Base-by-base conservation (phyloP, 148 eudicot species). In the Euryodendron excelsum region DNA sequence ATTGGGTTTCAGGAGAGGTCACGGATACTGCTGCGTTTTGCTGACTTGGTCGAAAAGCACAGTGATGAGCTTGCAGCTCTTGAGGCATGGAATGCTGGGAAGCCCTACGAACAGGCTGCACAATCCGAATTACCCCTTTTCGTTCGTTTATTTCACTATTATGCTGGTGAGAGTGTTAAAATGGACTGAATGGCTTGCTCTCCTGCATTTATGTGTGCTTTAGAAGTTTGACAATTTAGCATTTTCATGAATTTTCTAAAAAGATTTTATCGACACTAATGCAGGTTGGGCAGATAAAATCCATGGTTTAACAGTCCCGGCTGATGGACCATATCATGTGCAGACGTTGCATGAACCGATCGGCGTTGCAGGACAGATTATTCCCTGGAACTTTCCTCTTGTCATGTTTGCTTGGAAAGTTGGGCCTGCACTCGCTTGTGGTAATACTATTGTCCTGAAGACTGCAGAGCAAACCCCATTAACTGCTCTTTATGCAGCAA, bases 71-170 rank as follows among this genome's bases (percentile, higher is more conserved):
- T 90, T 52, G 90, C 93, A 36, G 86, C 90, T 14, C 81, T 90
- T 9, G 93, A 90, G 85, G 79, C 88, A 37, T 90, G 93, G 93
- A 78, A 90, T 60, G 85, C 76, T 72, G 93, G 93, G 41, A 90
- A 90, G 84, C 87, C 86, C 76, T 87, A 80, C 69, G 82, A 79
- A 60, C 93, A 90, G 69, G 76, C 87, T 44, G 70, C 76, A n/a
- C 72, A 62, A 33, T 62, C 69, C 5, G 93, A 90, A 61, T 7
- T 90, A 28, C 93, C 93, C 1, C 10, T 84, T 83, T 77, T 88
- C 18, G 90, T 84, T 2, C 90, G 93, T 17, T 60, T 85, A 58
- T 85, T 88, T 82, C 93, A 75, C 79, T 90, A 90, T 74, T 90
- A 90, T 79, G 93, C 93, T 52, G 93, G 93, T 90, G 81, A 80